Base-by-base conservation (phyloP, 257 asterid species). In the Rehmannia glutinosa region DNA sequence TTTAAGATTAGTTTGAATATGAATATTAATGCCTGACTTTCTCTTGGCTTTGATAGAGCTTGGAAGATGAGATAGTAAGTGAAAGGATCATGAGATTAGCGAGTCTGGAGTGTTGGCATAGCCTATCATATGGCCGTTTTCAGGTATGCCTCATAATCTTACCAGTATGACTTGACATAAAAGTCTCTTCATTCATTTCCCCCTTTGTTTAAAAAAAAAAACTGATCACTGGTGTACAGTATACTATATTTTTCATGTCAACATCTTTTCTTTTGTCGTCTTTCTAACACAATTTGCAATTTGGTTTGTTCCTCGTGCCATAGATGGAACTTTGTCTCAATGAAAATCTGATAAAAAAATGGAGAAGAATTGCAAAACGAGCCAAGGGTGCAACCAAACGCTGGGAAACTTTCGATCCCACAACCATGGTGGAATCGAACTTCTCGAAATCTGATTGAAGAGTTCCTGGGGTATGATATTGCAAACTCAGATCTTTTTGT, bases 21-120 rank as follows among this genome's bases (percentile, higher is more conserved):
- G 54, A 46, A 70, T 70, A 27, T 69, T 57, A 65, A 50, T 65
- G n/a, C 24, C 55, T 75, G 42, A 21, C 32, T 68, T 46, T 59
- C 52, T 68, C 11, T 74, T 77, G 52, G 61, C 62, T 57, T 58
- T 69, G 58, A 49, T 51, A 93, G 99, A 94, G 99, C 82, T 73
- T 94, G 79, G 99, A 91, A 84, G 97, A 94, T 79, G 96, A 88
- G 71, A 84, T 91, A 64, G 96, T 94, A 30, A 91, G 97, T 62
- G 91, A 91, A 79, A 91, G 81, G 73, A 81, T 94, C 68, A 80
- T 94, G 84, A 82, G 89, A 80, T 76, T 94, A 45, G 99, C 97
- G 0, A 82, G 97, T 61, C 81, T 91, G 72, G 96, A 87, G 74
- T 91, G 97, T 77, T 94, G 97, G 99, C 96, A 84, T 81, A 83